phyloP scores from a whole-genome alignment of 805 yeast species.

The Kuraishia borneana region DNA sequence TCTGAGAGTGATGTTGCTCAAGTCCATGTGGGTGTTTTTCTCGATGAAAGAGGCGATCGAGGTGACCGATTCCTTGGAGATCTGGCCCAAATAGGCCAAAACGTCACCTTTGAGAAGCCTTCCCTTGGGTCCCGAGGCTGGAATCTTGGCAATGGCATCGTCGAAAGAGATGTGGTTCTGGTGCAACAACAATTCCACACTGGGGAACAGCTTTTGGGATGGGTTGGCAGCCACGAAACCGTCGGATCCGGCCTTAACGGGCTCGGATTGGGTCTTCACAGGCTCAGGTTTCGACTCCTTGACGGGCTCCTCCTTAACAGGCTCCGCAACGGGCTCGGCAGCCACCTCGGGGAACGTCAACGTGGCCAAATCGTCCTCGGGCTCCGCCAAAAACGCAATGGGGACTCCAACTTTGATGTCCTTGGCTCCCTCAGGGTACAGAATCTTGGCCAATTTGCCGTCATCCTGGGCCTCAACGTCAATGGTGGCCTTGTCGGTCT shows the following conservation, averaged over 20 bases:
- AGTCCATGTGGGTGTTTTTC: conserved; percentile 52
- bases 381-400: conserved; percentile 83
- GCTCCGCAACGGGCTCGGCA: conserved; percentile 11
- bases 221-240: conserved; percentile 40
- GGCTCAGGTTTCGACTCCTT: conserved; percentile 9
- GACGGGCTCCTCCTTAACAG: conserved; percentile 10
- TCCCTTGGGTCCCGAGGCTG: conserved; percentile 86
- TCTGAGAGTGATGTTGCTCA: conserved; percentile 50
- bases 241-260: conserved; percentile 8
- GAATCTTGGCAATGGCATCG: conserved; percentile 62
- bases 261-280: conserved; percentile 9
- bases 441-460: conserved; percentile 75
- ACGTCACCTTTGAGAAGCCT: conserved; percentile 87
- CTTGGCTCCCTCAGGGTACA: conserved; percentile 60
- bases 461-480: conserved; percentile 89
- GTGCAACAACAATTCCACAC: conserved; percentile 59
- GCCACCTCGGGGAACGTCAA: conserved; percentile 46
- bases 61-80: conserved; percentile 42
- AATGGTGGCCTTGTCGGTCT: conserved; percentile 76
- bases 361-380: conserved; percentile 65
- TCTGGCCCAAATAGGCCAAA: conserved; percentile 68
- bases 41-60: conserved; percentile 46
- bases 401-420: conserved; percentile 80
- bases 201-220: conserved; percentile 61
- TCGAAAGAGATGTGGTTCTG: conserved; percentile 50